Evolutionary conservation across 176 grass and related monocot genomes (phyloP).

Genomic region (Luzula sylvatica): DNA sequence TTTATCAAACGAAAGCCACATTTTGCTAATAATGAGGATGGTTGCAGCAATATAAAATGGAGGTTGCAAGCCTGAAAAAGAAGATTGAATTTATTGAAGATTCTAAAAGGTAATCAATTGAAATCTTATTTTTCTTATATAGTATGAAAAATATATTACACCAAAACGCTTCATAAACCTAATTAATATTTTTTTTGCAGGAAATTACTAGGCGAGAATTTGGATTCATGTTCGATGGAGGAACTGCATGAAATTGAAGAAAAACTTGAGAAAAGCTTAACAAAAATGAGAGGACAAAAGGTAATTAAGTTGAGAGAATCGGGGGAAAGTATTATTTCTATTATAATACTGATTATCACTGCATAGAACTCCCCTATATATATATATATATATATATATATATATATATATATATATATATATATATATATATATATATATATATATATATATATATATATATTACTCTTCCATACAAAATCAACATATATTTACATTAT

Average conservation of each 20-base stretch:
- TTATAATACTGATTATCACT: no score
- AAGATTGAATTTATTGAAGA: conserved; percentile 15
- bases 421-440: no score
- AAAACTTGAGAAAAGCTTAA: conserved; percentile 26
- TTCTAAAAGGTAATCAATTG: conserved; percentile 9
- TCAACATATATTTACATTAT: no score
- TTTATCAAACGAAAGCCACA: no score
- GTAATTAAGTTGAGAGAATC: no score
- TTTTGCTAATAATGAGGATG: no score
- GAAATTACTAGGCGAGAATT: conserved; percentile 3
- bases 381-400: no score
- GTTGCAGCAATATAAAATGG: conserved; percentile 8
- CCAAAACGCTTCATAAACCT: not conserved
- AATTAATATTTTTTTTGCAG: not conserved
- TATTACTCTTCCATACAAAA: no score
- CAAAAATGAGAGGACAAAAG: conserved; percentile 25
- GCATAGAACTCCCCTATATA: no score
- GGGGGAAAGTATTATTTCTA: no score
- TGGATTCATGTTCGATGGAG: conserved; percentile 19
- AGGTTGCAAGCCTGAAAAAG: conserved; percentile 3
- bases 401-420: no score
- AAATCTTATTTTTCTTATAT: not conserved
- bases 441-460: no score
- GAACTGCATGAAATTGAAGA: conserved; percentile 27
- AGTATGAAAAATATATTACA: conserved; percentile 6